A percentile compares a stretch with the other conserved stretches of the same genome.
phyloP scores from a whole-genome alignment of 2,329 filamentous ascomycete genomes.

The Ceratocystis huliohia region DNA sequence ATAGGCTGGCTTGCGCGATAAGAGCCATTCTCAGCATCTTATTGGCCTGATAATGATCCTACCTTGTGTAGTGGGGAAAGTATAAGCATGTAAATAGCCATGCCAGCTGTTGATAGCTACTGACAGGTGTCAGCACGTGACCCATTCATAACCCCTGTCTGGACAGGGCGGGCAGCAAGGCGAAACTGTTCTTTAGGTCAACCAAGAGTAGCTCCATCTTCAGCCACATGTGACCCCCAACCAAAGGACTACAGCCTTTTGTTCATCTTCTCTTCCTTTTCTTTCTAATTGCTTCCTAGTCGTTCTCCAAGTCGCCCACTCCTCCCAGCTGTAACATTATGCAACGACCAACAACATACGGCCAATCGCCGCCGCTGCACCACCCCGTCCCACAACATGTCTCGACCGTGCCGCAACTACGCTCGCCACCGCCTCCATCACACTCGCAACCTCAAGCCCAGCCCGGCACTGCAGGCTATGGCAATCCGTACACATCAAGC shows the following conservation, averaged over 20 bases:
- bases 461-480: conserved; percentile 39
- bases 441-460: conserved; percentile 47
- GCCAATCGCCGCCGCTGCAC: conserved; percentile 84
- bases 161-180: background rate
- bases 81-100: background rate
- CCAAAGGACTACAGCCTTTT: background rate
- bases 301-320: background rate
- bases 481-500: conserved; percentile 59
- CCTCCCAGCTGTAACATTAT: conserved; percentile 37
- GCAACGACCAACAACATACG: conserved; percentile 68
- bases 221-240: background rate
- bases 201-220: too few species aligned
- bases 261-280: too few species aligned
- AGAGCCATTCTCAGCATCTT: background rate
- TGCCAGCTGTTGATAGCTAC: background rate
- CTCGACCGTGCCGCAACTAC: conserved; percentile 90
- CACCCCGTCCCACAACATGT: conserved; percentile 97
- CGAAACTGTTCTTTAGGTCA: conserved; percentile 15
- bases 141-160: background rate
- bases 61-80: background rate
- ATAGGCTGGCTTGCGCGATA: conserved; percentile 10
- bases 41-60: conserved; percentile 18
- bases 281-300: background rate
- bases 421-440: conserved; percentile 74
- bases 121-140: conserved; percentile 10